Percentiles rank a stretch among this genome's conserved stretches.
These are phyloP conservation scores for Dactylellina drechsleri DNA, from an alignment of 2,329 filamentous ascomycete genomes.

Conservation along the genomic window DNA sequence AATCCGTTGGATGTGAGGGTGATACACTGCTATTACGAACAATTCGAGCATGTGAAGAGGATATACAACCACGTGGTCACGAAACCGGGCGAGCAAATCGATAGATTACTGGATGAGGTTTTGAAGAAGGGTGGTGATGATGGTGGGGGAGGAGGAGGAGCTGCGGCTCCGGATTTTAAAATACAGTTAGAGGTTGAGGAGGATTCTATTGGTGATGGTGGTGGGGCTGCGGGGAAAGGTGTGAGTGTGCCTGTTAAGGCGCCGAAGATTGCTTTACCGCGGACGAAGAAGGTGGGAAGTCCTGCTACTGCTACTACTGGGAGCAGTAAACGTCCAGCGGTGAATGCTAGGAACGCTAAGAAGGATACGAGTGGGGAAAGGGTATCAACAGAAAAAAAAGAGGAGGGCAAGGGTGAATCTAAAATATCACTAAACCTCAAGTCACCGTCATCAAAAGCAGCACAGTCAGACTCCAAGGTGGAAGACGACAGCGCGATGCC, in stretches of 20 bases:
- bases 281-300: background rate
- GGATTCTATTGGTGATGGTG: background rate
- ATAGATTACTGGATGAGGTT: conserved; percentile 42
- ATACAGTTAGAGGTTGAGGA: conserved; percentile 44
- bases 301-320: background rate
- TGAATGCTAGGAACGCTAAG: background rate
- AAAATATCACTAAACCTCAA: background rate
- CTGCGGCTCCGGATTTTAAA: conserved; percentile 34
- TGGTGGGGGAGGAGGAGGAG: background rate
- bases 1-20: background rate
- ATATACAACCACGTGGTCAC: conserved; percentile 14
- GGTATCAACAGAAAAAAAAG: background rate
- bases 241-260: conserved; percentile 17
- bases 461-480: background rate
- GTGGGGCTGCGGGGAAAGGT: conserved; percentile 3
- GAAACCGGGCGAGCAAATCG: conserved; percentile 33
- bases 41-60: conserved; percentile 33
- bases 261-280: conserved; percentile 8
- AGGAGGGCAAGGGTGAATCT: background rate
- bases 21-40: conserved; percentile 25
- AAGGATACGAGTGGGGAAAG: background rate
- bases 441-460: background rate
- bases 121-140: conserved; percentile 6
- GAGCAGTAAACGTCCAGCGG: background rate
- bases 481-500: background rate